Base-by-base conservation (phyloP, 73 alveolate species). In the Uronychia setigera region DNA sequence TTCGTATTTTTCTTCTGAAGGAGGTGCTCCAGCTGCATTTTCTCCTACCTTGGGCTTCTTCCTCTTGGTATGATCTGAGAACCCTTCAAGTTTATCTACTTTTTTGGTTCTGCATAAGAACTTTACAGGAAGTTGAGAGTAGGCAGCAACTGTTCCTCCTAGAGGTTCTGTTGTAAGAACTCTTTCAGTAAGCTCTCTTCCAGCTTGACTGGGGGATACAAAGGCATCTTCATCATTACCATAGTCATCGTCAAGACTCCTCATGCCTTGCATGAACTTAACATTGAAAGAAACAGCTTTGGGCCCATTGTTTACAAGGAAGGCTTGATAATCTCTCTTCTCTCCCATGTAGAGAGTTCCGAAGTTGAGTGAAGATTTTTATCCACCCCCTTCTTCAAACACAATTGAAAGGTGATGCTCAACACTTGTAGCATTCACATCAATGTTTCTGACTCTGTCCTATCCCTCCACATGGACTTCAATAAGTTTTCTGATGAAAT, bases 271-370 rank as follows among this genome's bases (percentile, higher is more conserved):
- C 88, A 95, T 92, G 74, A 98, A 96, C 84, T 92, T 92, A 82
- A 97, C 91, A 59, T 94, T 94, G 85, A 91, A 98, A 78, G 88
- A 88, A 82, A 93, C 94, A 58, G 94, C 92, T 89, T 92, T 95
- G 26, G 99, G 99, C 1, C 99, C 99, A 90, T 97, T 97, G 88
- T 98, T 98, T 19, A 98, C 99, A 76, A 98, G 83, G 88, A 94
- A 98, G 1, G 99, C 98, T 29, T 93, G 95, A 81, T 97, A 92
- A 78, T 96, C 96, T 90, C 97, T 94, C 78, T 85, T 88, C 88
- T 98, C 97, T 26, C 99, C 99, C 95, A 95, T 96, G 87, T 98
- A 98, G 75, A 98, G 92, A 33, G 97, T 87, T 0, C 99, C 99
- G 85, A 98, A 98, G 92, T 97, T 98, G n/a, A 98, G 92, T 58